A percentile compares a stretch with the other conserved stretches of the same genome.
Conservation (phyloP, 345 rosid species). For the Eucalyptus tenuipes region DNA sequence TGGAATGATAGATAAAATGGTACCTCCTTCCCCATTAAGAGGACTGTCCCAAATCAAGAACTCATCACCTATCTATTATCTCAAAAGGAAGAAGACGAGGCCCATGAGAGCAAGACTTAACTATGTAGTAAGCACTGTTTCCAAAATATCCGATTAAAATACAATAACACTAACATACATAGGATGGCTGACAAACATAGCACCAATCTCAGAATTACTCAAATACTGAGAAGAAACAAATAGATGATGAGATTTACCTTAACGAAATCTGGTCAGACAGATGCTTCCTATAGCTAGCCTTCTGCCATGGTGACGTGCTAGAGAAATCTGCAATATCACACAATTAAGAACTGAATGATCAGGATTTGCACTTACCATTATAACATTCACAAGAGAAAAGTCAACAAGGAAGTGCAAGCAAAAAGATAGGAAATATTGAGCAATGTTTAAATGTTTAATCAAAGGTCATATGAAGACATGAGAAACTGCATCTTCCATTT, state of each 20-base stretch:
- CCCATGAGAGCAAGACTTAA: neutral
- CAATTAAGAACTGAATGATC: neutral
- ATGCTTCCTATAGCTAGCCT: neutral
- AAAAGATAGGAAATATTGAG: neutral
- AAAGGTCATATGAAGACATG: neutral
- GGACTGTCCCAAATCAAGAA: neutral
- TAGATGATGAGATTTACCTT: neutral
- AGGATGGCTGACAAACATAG: neutral
- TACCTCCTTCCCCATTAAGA: neutral
- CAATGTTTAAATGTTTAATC: neutral
- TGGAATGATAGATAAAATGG: neutral
- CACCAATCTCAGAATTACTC: neutral
- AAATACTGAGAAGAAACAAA: neutral
- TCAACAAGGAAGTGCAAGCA: neutral
- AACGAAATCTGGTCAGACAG: neutral
- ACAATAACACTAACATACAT: neutral
- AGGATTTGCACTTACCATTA: neutral
- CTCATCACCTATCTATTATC: neutral
- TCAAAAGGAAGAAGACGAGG: neutral
- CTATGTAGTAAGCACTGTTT: neutral
- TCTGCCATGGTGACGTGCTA: neutral
- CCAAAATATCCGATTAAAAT: neutral
- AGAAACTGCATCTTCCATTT: neutral
- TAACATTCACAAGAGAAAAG: neutral
- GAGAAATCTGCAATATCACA: neutral